Base-by-base conservation (phyloP, 179 eudicot genomes). In the Vitellaria paradoxa region DNA sequence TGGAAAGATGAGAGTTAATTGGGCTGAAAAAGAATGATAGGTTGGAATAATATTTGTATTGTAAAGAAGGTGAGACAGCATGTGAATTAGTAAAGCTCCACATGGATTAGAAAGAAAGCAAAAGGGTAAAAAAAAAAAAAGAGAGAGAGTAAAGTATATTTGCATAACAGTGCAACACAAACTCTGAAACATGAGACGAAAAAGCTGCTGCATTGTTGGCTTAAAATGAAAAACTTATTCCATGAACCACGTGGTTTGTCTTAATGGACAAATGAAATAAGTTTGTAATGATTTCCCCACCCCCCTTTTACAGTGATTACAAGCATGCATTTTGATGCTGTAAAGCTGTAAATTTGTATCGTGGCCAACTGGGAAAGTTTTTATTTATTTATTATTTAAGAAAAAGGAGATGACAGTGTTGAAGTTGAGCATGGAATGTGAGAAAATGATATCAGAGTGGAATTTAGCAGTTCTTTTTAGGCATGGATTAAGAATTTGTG, bases 291-390 rank as follows among this genome's bases (percentile, higher is more conserved):
- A n/a, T n/a, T n/a, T n/a, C n/a, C n/a, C n/a, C n/a, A n/a, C n/a
- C n/a, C n/a, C n/a, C n/a, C n/a, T n/a, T n/a, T n/a, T n/a, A n/a
- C n/a, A n/a, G 55, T 24, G 17, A 50, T 13, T 57, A 23, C 21
- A 23, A 42, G 42, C 4, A 42, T 30, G 47, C 24, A 13, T 40
- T 12, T 20, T 24, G 65, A 1, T 37, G 80, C 13, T 61, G 64
- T 57, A 78, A 78, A 78, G 76, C 70, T 78, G 76, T 62, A 30
- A 70, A 13, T 46, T 30, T 30, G 23, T 57, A 55, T 65, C 71
- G 64, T 78, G 76, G 81, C 71, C 81, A 78, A 78, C 77, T 78
- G 46, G 49, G 57, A 69, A 77, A 40, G 67, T 47, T 30, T 30
- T 30, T 30, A 30, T 30, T 30, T 30, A 30, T 30, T 30, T 30